Evolutionary conservation across 768 basidiomycete genomes (phyloP), one percentile per base, ranked within the genome.

Genomic region (Rhizopogon vesiculosus): DNA sequence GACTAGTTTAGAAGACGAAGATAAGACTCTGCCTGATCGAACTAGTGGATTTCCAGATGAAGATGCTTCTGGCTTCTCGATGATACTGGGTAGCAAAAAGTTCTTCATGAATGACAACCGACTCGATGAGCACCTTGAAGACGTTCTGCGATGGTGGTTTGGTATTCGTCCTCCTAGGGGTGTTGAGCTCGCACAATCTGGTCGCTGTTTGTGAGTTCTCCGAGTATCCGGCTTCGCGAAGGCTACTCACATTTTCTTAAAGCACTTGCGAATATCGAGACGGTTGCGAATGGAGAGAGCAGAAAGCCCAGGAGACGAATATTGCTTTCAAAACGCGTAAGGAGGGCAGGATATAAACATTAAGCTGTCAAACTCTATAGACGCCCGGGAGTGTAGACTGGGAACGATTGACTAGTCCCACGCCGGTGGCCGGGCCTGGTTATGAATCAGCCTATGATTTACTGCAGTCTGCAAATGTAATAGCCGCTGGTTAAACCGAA

Each of bases 251-350:
- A 16, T 38, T 5, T 25, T 42, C 19, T 28, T 25, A 25, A 51
- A 87, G 87, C 45, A 75, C 78, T 13, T 93, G 91, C 63, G 90
- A 92, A 69, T 93, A 91, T 64, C 70, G 72, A 33, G 71, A 77
- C 3, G 84, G 81, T 12, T 94, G 92, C 63, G 92, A 94, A 72
- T 94, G 91, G 91, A 76, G 90, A 58, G 74, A 73, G 45, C 54
- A 60, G 44, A 77, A 75, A 59, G 84, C 83, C 22, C 60, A 68
- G 55, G 82, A 83, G 28, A 53, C 19, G 2, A 45, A 31, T 13
- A 9, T 31, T 28, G 46, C 42, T 15, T 31, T 54, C 12, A 35
- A 55, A 45, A 49, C 22, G 48, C 48, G 35, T 25, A 49, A 25
- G 48, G 48, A 42, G 19, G 22, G 4, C 42, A 13, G 3, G 18